phyloP scores from a whole-genome alignment of 371 early-diverging fungal genomes.

The Nosema muscidifuracis region DNA sequence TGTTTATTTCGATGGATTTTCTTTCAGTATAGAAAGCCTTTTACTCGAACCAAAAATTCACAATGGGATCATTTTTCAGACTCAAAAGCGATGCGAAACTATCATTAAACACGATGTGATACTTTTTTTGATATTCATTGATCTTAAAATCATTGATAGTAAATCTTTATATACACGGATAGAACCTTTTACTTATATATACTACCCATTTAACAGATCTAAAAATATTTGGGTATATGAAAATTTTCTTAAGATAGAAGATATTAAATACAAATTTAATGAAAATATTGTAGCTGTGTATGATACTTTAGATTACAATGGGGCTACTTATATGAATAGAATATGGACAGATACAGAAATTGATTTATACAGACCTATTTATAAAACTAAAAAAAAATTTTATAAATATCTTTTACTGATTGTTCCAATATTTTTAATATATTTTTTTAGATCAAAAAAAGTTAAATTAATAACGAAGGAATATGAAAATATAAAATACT shows the following conservation, averaged over 20 bases:
- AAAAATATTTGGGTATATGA: background rate
- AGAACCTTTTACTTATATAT: constrained; percentile 8
- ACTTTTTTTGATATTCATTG: background rate
- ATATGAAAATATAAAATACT: background rate
- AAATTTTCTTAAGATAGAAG: background rate
- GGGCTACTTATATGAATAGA: constrained; percentile 2
- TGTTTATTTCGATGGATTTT: background rate
- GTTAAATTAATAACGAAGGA: background rate
- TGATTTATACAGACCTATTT: background rate
- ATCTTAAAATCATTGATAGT: constrained; percentile 14
- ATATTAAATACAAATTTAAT: background rate
- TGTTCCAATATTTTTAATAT: background rate
- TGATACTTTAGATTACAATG: background rate
- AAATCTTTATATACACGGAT: background rate
- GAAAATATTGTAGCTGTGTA: constrained; percentile 1
- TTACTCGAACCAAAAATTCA: background rate
- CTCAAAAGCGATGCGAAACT: background rate
- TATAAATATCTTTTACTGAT: background rate
- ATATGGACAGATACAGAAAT: background rate
- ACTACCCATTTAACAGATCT: constrained; percentile 1
- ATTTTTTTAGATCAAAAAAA: background rate
- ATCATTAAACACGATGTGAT: background rate
- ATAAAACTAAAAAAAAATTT: background rate
- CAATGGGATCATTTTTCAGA: background rate
- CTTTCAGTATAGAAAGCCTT: background rate